Percentiles rank a stretch among this genome's conserved stretches.
Evolutionary conservation across 768 basidiomycete species (phyloP).

Genomic region (Tubosaeta sp.): DNA sequence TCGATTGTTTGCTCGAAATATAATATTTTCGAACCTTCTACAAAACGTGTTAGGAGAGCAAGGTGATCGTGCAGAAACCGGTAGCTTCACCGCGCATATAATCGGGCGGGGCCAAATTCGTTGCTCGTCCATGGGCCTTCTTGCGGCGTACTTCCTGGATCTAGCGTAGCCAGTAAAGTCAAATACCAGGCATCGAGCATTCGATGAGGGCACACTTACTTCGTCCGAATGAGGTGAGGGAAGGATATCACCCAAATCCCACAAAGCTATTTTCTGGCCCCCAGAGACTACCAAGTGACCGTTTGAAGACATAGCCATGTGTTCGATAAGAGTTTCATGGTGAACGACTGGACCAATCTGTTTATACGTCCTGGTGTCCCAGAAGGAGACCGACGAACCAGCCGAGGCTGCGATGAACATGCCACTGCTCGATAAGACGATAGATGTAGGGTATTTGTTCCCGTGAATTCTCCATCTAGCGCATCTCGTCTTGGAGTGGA

Average conservation of each 20-base stretch:
- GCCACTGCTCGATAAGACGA: neutral
- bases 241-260: neutral
- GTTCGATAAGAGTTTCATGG: neutral
- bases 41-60: neutral
- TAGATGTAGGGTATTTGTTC: neutral
- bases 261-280: neutral
- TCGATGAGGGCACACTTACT: neutral
- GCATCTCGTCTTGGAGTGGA: neutral
- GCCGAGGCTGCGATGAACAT: neutral
- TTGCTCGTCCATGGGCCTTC: neutral
- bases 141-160: neutral
- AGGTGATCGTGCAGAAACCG: neutral
- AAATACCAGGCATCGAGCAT: neutral
- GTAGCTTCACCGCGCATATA: neutral
- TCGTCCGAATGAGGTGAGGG: neutral
- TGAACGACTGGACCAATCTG: neutral
- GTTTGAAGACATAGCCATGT: conserved; percentile 1
- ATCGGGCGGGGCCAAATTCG: neutral
- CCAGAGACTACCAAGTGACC: neutral
- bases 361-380: neutral
- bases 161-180: neutral
- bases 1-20: neutral
- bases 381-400: conserved; percentile 2
- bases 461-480: neutral
- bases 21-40: neutral